These are phyloP conservation scores for Pelargonium cotyledonis DNA, from an alignment of 441 rosid genomes.

Conservation along the genomic window DNA sequence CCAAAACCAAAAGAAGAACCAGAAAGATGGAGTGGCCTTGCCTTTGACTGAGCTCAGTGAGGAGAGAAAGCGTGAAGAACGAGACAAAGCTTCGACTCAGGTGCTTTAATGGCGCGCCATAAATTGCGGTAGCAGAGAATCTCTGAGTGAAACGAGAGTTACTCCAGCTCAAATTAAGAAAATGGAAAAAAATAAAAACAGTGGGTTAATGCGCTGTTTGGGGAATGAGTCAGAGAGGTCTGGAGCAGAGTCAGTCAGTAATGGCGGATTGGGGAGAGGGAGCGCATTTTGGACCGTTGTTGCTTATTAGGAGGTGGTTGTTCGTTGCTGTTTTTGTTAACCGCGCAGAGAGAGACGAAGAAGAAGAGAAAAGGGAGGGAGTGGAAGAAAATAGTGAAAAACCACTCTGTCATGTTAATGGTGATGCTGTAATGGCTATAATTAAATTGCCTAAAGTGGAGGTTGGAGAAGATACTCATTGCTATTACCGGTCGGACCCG, in stretches of 20 bases:
- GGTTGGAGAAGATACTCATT: background rate
- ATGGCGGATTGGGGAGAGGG: background rate
- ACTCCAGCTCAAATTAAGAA: no score
- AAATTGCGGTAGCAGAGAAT: background rate
- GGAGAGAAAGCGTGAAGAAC: background rate
- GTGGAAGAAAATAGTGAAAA: background rate
- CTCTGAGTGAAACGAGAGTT: background rate
- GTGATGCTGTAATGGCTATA: background rate
- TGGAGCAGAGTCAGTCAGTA: background rate
- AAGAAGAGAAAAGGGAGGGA: background rate
- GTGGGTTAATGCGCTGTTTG: background rate
- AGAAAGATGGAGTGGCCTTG: no score
- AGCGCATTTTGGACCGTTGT: background rate
- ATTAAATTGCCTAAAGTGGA: background rate
- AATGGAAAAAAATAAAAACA: no score
- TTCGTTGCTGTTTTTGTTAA: background rate
- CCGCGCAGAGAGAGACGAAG: background rate
- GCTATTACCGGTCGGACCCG: background rate
- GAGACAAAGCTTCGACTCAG: background rate
- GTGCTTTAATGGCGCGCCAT: background rate
- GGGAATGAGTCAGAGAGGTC: background rate
- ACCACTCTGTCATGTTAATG: background rate
- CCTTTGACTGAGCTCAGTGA: background rate
- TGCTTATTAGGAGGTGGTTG: no score
- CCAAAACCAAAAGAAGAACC: no score